Evolutionary conservation across 495 filamentous ascomycete genomes (phyloP), one percentile per base, ranked within the genome.

Genomic region (Cercophora samala): DNA sequence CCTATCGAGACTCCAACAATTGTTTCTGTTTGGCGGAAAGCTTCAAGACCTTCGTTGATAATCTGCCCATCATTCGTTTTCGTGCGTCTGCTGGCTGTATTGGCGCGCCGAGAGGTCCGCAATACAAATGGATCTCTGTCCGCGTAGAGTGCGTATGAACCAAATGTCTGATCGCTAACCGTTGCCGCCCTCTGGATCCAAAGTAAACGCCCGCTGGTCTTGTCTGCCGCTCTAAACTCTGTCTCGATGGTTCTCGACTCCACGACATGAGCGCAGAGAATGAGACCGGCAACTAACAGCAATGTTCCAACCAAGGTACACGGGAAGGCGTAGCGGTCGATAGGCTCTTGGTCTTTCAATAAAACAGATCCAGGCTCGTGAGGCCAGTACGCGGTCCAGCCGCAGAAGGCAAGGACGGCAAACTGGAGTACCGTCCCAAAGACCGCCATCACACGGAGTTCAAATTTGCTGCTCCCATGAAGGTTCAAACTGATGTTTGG

Each of bases 1-100:
- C 62, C 1, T 5, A 69, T 70, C 5, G 67, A 29, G 26, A 29
- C 26, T 29, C 26, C 76, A 11, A 64, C 26, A n/a, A 75, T 23
- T 0, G 73, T 71, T 23, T 68, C 58, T 52, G 62, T 46, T 37
- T 68, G n/a, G 37, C 8, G 37, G 15, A 17, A 17, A 46, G 37
- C 15, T 11, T 46, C 37, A 46, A 17, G 37, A 17, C 15, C 37
- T 11, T 46, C 9, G 11, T 46, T 17, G 37, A 46, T 46, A 13
- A 13, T 46, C 3, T 46, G 8, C 5, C 37, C 37, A 11, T 46
- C 8, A 13, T 17, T 17, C 5, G 15, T 65, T 46, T 8, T 29
- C 25, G 26, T 29, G 3, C 26, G 26, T 29, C 26, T 29, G 8
- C 4, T 29, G 26, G 8, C 26, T 5, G 26, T n/a, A n/a, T 32